Base-by-base conservation (phyloP, 257 asterid species). In the Pogostemon cablin region DNA sequence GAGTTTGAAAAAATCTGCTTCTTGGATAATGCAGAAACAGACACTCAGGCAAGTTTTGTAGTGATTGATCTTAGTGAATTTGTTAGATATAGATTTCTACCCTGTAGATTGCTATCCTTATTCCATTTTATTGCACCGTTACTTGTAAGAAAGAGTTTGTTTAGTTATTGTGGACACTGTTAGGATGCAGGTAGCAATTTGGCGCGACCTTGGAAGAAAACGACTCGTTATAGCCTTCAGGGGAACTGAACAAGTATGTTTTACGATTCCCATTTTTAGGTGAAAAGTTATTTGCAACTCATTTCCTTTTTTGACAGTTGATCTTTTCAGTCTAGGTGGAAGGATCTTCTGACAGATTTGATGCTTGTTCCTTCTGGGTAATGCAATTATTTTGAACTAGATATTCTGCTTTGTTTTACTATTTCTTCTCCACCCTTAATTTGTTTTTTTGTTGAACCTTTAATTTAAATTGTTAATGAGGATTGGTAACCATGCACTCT, bases 361-460 rank as follows among this genome's bases (percentile, higher is more conserved):
- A 89, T 86, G 96, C 86, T 95, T 43, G 97, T 81, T 65, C 98
- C 99, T 46, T 86, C 97, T 8, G 99, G 99, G 99, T 91, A 91
- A 84, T 62, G 53, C 69, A 49, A 62, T 77, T 71, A 34, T 69
- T 15, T 42, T n/a, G 40, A 65, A 52, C n/a, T 49, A 52, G 3
- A 62, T 9, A 10, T 11, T 67, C 61, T 54, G 56, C 11, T 68
- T 65, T 68, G 50, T 7, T 53, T 65, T 72, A 7, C 7, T 59
- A 10, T 58, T 37, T 38, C 12, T 57, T 6, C 1, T 44, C 10
- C 39, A 58, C 42, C 9, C 66, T 62, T 17, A 6, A 32, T 65
- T 47, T 49, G 12, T 61, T 75, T 12, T 41, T 76, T 8, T 12
- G 25, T 63, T 42, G 50, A 62, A 63, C 10, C 43, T 37, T 68